Evolutionary conservation across 2,329 filamentous ascomycete species (phyloP).

Genomic region (Alternaria burnsii): DNA sequence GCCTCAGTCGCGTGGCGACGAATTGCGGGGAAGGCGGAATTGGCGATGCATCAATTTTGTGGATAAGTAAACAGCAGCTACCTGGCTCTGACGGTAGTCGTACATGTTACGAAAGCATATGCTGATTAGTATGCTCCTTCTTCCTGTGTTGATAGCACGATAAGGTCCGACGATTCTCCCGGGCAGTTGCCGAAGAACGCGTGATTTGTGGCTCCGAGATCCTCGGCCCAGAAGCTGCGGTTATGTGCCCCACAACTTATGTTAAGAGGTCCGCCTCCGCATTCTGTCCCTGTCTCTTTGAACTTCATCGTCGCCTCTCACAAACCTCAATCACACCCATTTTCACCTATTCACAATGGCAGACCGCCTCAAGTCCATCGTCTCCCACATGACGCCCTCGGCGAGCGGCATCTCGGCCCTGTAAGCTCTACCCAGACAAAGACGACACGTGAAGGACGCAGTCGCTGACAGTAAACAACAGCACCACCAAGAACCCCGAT

Average conservation of each 20-base stretch:
- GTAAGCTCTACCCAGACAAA: constrained; percentile 62
- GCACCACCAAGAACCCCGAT: constrained; percentile 90
- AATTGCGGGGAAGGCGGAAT: constrained; percentile 11
- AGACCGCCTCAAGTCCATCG: constrained; percentile 85
- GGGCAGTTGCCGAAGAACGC: constrained; percentile 13
- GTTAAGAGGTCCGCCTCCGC: constrained; percentile 30
- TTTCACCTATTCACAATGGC: constrained; percentile 51
- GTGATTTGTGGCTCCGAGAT: constrained; percentile 20
- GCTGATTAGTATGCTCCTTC: not conserved
- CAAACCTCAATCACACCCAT: constrained; percentile 6
- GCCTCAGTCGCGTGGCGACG: constrained; percentile 1
- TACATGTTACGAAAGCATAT: not conserved
- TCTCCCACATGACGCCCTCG: constrained; percentile 83
- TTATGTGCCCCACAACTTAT: constrained; percentile 21
- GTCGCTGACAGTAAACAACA: constrained; percentile 50
- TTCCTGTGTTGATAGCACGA: not conserved
- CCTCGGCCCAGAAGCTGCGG: constrained; percentile 16
- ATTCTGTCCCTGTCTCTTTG: constrained; percentile 10
- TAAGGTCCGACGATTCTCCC: constrained; percentile 2
- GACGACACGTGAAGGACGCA: not conserved
- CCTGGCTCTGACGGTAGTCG: not conserved
- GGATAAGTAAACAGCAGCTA: not conserved
- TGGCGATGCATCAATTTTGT: not conserved
- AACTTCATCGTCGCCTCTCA: not conserved
- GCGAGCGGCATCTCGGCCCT: constrained; percentile 76